These are phyloP conservation scores for Linum tenue DNA, from an alignment of 345 rosid species.

Conservation along the genomic window DNA sequence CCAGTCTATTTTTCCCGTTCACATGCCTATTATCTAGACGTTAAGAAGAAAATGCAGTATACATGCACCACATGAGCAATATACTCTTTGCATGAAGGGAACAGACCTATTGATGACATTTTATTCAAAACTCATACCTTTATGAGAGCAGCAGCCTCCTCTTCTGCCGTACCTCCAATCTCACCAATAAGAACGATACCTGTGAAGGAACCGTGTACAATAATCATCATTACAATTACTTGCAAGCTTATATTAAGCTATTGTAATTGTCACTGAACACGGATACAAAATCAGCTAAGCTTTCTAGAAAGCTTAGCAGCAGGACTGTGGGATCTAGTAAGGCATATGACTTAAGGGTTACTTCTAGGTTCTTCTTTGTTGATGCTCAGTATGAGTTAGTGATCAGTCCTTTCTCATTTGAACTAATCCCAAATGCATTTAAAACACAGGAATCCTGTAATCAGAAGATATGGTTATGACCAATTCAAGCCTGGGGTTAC, in stretches of 20 bases:
- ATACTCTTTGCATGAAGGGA: too few relatives aligned
- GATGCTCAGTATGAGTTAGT: not conserved
- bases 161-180: slow-evolving; percentile 97
- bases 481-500: slow-evolving; percentile 23
- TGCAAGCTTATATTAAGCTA: not conserved
- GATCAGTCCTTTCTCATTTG: not conserved
- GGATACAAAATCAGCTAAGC: not conserved
- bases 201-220: slow-evolving; percentile 15
- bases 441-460: not conserved
- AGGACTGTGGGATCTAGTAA: not conserved
- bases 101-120: not conserved
- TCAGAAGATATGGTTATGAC: not conserved
- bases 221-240: not conserved
- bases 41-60: too few relatives aligned
- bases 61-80: too few relatives aligned
- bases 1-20: too few relatives aligned
- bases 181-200: slow-evolving; percentile 91
- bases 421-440: not conserved
- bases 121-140: slow-evolving; percentile 34
- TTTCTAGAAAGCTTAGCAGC: too few relatives aligned
- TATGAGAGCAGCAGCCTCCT: slow-evolving; percentile 85
- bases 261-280: too few relatives aligned
- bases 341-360: too few relatives aligned
- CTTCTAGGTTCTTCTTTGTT: too few relatives aligned
- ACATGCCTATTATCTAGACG: too few relatives aligned